Conservation (phyloP, 208 protist species). For the Kentomonas sorsogonicus region DNA sequence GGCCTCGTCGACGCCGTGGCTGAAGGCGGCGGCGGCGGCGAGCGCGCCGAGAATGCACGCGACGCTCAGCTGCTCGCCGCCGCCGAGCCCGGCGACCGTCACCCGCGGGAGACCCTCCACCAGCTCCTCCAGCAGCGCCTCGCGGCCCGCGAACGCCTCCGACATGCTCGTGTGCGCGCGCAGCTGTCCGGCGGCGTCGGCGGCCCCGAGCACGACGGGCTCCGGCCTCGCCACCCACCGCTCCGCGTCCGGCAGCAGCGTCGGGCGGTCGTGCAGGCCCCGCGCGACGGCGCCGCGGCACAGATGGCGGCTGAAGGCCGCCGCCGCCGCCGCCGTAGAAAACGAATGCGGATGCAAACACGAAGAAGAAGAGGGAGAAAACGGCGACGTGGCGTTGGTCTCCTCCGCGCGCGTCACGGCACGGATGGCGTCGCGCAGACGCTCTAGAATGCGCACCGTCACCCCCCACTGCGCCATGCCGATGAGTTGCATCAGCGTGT, state of each 20-base stretch:
- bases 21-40: constrained; percentile 28
- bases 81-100: constrained; percentile 44
- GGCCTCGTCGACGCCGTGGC: constrained; percentile 61
- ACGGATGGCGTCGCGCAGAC: constrained; percentile 29
- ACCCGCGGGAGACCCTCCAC: constrained; percentile 43
- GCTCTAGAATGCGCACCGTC: constrained; percentile 20
- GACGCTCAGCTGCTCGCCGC: constrained; percentile 51
- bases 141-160: constrained; percentile 19
- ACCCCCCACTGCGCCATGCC: constrained; percentile 50
- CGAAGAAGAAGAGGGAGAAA: too few species aligned
- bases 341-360: too few species aligned
- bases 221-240: not conserved
- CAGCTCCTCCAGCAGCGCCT: constrained; percentile 39
- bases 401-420: constrained; percentile 15
- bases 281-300: not conserved
- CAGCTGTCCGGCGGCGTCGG: too few species aligned
- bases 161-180: constrained; percentile 2
- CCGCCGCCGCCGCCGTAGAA: not conserved
- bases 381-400: too few species aligned
- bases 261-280: not conserved
- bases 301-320: not conserved
- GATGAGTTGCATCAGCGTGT: constrained; percentile 66
- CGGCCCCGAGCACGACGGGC: not conserved
- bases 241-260: not conserved
- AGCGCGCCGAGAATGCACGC: constrained; percentile 72